Evolutionary conservation across 805 yeast species (phyloP).

Genomic region (Brettanomyces naardenensis): DNA sequence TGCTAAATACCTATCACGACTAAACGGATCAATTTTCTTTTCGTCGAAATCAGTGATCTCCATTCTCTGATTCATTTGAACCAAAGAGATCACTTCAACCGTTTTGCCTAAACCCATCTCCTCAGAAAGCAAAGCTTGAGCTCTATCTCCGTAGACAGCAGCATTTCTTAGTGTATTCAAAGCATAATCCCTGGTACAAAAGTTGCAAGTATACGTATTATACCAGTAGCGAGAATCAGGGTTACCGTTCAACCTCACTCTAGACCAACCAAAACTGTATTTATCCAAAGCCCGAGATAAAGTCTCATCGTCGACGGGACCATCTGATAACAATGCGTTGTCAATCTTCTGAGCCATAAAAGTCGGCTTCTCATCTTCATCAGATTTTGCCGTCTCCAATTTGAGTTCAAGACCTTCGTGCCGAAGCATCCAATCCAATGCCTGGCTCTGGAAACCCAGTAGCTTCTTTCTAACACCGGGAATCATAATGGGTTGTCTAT

Average conservation of each 20-base stretch:
- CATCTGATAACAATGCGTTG: not conserved
- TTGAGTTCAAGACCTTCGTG: conserved; percentile 35
- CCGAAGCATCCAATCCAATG: conserved; percentile 48
- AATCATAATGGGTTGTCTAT: conserved; percentile 6
- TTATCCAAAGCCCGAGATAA: conserved; percentile 29
- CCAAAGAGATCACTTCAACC: conserved; percentile 67
- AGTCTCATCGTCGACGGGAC: conserved; percentile 12
- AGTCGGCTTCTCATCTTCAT: not conserved
- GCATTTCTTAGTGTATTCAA: conserved; percentile 6
- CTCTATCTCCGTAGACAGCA: conserved; percentile 21
- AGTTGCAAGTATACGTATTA: conserved; percentile 43
- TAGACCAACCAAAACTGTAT: conserved; percentile 48
- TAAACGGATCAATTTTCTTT: conserved; percentile 30
- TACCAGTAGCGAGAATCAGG: conserved; percentile 29
- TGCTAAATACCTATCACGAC: conserved; percentile 34
- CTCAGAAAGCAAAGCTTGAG: conserved; percentile 72
- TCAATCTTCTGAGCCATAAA: not conserved
- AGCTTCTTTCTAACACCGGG: conserved; percentile 17
- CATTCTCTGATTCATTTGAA: conserved; percentile 53
- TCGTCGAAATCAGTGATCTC: conserved; percentile 4
- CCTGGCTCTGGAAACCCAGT: conserved; percentile 40
- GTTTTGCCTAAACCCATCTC: conserved; percentile 99
- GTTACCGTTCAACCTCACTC: conserved; percentile 11
- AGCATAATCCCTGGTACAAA: conserved; percentile 29
- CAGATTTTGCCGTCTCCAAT: conserved; percentile 10